These are phyloP conservation scores for Metschnikowia sp. DNA, from an alignment of 805 yeast genomes.

Conservation along the genomic window DNA sequence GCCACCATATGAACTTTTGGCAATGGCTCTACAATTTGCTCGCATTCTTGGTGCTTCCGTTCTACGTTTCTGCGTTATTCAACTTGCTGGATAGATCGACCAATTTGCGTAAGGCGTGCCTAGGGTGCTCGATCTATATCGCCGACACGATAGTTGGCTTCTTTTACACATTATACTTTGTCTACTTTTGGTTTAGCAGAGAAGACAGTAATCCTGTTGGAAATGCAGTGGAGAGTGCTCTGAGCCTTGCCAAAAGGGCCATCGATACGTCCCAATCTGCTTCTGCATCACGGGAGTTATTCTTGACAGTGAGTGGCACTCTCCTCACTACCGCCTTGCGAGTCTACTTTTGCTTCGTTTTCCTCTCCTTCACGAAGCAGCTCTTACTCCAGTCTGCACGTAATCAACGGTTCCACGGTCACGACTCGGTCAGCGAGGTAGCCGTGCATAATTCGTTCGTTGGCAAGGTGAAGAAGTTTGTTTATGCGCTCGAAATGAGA, in stretches of 20 bases:
- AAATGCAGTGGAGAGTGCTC: not conserved
- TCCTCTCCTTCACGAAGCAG: constrained; percentile 58
- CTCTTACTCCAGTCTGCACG: constrained; percentile 41
- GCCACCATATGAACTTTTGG: constrained; percentile 76
- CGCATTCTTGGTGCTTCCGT: constrained; percentile 60
- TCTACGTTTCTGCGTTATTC: constrained; percentile 59
- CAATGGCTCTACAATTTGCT: constrained; percentile 79
- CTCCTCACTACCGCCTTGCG: constrained; percentile 46
- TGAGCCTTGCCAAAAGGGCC: constrained; percentile 4
- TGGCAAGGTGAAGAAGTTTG: constrained; percentile 21
- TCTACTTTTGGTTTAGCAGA: constrained; percentile 66
- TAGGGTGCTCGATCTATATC: constrained; percentile 59
- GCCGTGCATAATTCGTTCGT: constrained; percentile 21
- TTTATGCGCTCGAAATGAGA: constrained; percentile 29
- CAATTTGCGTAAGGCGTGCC: constrained; percentile 57
- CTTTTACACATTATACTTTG: constrained; percentile 70
- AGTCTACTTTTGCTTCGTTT: constrained; percentile 56
- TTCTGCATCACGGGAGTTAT: constrained; percentile 51
- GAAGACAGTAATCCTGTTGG: constrained; percentile 35
- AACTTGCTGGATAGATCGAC: constrained; percentile 41
- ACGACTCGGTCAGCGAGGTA: constrained; percentile 26
- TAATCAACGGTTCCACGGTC: constrained; percentile 22
- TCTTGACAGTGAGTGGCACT: constrained; percentile 52
- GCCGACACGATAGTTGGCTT: constrained; percentile 66
- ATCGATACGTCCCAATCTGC: constrained; percentile 53